phyloP scores from a whole-genome alignment of 2,329 filamentous ascomycete genomes.

The Fusarium nisikadoi region DNA sequence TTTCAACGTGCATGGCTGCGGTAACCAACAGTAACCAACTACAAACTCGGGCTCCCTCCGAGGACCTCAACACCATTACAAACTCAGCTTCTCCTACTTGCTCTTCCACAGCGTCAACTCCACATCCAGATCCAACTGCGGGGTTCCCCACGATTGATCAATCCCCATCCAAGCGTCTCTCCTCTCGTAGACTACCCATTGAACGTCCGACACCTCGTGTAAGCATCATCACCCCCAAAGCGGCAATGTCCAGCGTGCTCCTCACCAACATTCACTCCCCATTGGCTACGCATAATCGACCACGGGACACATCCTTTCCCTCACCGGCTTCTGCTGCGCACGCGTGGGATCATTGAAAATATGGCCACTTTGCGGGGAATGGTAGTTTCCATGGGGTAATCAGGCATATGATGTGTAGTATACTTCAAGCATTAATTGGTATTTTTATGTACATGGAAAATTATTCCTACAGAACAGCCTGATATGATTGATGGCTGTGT shows the following conservation, averaged over 20 bases:
- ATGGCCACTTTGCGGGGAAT: slow-evolving; percentile 29
- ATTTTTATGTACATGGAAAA: slow-evolving; percentile 14
- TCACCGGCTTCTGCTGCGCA: slow-evolving; percentile 12
- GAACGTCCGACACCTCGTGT: neutral
- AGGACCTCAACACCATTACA: slow-evolving; percentile 18
- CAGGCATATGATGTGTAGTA: neutral
- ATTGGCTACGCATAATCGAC: slow-evolving; percentile 5
- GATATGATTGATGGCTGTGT: slow-evolving; percentile 14
- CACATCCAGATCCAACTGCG: slow-evolving; percentile 18
- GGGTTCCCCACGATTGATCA: slow-evolving; percentile 31
- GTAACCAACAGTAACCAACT: neutral
- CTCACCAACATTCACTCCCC: neutral
- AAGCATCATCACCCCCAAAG: slow-evolving; percentile 17
- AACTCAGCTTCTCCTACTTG: slow-evolving; percentile 21
- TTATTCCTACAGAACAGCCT: slow-evolving; percentile 34
- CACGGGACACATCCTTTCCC: slow-evolving; percentile 7
- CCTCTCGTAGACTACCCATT: neutral
- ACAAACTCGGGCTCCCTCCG: neutral
- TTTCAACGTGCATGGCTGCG: neutral
- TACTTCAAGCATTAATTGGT: neutral
- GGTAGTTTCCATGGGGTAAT: slow-evolving; percentile 39
- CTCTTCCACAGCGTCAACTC: neutral
- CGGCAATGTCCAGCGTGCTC: slow-evolving; percentile 34
- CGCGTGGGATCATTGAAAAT: neutral
- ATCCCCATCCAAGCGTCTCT: neutral